phyloP scores from a whole-genome alignment of 2,329 filamentous ascomycete species.

The Fusarium nanum region DNA sequence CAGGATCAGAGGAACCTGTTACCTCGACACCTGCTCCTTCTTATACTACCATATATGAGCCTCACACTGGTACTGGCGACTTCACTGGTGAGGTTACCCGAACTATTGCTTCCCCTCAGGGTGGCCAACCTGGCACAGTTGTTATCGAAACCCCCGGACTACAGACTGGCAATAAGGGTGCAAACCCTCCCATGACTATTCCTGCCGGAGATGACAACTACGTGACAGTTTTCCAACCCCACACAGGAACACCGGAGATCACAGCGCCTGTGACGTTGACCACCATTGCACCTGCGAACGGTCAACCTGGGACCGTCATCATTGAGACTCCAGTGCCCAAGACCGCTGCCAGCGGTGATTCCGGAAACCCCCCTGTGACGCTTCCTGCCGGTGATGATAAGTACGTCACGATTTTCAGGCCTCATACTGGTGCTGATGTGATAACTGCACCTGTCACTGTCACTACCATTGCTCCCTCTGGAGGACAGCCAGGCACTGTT shows the following conservation, averaged over 20 bases:
- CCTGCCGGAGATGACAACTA: slow-evolving; percentile 6
- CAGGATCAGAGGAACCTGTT: not conserved
- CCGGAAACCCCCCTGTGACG: not conserved
- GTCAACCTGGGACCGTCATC: not conserved
- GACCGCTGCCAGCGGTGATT: not conserved
- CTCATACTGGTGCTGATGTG: slow-evolving; percentile 25
- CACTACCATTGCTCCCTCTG: slow-evolving; percentile 14
- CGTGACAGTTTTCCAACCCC: not conserved
- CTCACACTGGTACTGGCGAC: slow-evolving; percentile 15
- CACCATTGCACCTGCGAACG: not conserved
- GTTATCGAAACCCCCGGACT: slow-evolving; percentile 25
- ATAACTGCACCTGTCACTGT: slow-evolving; percentile 26
- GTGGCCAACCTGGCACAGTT: slow-evolving; percentile 20
- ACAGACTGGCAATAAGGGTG: slow-evolving; percentile 19
- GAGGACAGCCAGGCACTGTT: slow-evolving; percentile 28
- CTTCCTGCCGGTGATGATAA: slow-evolving; percentile 11
- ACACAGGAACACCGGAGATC: not conserved
- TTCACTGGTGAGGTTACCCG: slow-evolving; percentile 13
- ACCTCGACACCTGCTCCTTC: slow-evolving; percentile 8
- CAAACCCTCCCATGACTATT: slow-evolving; percentile 16
- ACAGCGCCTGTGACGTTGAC: not conserved
- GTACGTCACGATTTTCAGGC: slow-evolving; percentile 33
- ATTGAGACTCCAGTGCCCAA: slow-evolving; percentile 15
- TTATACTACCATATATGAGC: slow-evolving; percentile 31
- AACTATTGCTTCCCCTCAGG: slow-evolving; percentile 16